These are phyloP conservation scores for Pugionium cornutum DNA, from an alignment of 345 rosid genomes.

Conservation along the genomic window DNA sequence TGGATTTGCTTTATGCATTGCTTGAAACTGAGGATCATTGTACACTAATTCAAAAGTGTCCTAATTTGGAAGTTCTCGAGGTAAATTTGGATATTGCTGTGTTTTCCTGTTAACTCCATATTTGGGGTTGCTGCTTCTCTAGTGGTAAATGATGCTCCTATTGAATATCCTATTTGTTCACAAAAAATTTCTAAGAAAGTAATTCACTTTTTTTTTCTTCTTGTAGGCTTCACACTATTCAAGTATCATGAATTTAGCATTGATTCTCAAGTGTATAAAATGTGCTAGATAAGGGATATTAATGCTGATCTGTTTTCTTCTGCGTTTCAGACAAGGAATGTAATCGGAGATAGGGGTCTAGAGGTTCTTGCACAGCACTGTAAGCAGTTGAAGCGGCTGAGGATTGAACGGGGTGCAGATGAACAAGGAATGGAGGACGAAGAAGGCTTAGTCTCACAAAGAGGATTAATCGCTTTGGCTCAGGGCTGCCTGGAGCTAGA, in stretches of 20 bases:
- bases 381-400: slow-evolving; percentile 73
- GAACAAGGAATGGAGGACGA: slow-evolving; percentile 87
- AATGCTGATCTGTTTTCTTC: background rate
- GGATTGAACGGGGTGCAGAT: slow-evolving; percentile 93
- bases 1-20: slow-evolving; percentile 87
- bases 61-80: slow-evolving; percentile 93
- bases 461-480: slow-evolving; percentile 82
- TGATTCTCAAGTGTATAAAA: background rate
- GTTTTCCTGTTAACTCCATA: slow-evolving; percentile 1
- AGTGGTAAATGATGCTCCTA: slow-evolving; percentile 3
- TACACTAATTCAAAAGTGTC: slow-evolving; percentile 69
- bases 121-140: background rate
- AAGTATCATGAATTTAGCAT: slow-evolving; percentile 9
- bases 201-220: background rate
- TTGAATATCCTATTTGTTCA: background rate
- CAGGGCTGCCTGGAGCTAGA: slow-evolving; percentile 80
- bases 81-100: slow-evolving; percentile 39
- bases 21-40: slow-evolving; percentile 88
- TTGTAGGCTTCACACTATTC: background rate
- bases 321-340: slow-evolving; percentile 81
- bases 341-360: slow-evolving; percentile 88
- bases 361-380: slow-evolving; percentile 79
- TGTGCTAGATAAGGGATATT: slow-evolving; percentile 18
- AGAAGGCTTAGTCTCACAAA: slow-evolving; percentile 81
- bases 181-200: background rate